Conservation (phyloP, 495 filamentous ascomycete species). For the Hypoxylon lienhwacheense region DNA sequence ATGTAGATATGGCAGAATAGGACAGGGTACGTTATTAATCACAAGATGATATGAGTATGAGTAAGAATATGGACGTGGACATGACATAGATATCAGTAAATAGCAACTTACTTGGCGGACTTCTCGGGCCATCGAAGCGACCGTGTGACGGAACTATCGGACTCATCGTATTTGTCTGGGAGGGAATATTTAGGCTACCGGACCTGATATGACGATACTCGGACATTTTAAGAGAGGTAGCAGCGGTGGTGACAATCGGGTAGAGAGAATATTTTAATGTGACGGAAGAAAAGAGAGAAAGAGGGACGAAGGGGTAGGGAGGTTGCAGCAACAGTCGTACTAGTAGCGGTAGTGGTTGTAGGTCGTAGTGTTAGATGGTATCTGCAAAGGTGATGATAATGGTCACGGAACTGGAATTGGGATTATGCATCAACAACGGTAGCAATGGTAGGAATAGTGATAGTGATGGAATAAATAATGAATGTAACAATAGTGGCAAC, state of each 20-base stretch:
- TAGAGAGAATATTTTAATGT: constrained; percentile 17
- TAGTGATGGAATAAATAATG: no score
- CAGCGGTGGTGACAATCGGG: constrained; percentile 19
- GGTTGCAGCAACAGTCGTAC: constrained; percentile 24
- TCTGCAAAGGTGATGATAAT: neutral
- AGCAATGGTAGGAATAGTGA: neutral
- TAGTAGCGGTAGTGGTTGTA: constrained; percentile 3
- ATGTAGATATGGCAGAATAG: neutral
- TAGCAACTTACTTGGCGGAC: constrained; percentile 84
- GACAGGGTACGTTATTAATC: neutral
- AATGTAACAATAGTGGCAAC: no score
- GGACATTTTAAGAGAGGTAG: constrained; percentile 42
- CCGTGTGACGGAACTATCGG: constrained; percentile 47
- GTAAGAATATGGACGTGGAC: neutral
- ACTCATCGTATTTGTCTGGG: constrained; percentile 42
- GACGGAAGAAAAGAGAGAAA: neutral
- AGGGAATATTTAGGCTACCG: constrained; percentile 56
- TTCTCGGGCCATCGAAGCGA: constrained; percentile 69
- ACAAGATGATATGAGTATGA: no score
- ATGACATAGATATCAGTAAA: neutral
- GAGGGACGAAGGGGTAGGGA: neutral
- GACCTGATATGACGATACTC: constrained; percentile 57
- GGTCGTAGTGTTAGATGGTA: constrained; percentile 2
- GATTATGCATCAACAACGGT: no score
- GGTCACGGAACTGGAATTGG: neutral